These are phyloP conservation scores for Durusdinium trenchii DNA, from an alignment of 73 alveolate species.

Conservation along the genomic window DNA sequence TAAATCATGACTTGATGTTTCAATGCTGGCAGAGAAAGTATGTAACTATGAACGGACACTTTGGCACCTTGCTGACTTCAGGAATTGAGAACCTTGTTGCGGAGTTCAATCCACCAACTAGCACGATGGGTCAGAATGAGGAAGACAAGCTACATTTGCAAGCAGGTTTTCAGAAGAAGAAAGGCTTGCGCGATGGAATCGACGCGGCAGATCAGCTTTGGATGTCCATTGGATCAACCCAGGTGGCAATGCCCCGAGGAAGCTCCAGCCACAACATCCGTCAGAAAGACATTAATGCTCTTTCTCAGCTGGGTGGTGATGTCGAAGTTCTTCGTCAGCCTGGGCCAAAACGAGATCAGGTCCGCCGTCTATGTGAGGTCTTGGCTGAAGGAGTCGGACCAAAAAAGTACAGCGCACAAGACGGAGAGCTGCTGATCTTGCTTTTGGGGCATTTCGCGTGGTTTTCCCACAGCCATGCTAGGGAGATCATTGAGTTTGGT, in stretches of 20 bases:
- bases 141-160: slow-evolving; percentile 69
- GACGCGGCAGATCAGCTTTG: slow-evolving; percentile 81
- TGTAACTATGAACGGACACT: too few relatives aligned
- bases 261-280: slow-evolving; percentile 69
- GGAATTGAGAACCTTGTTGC: slow-evolving; percentile 81
- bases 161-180: slow-evolving; percentile 73
- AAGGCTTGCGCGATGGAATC: slow-evolving; percentile 65
- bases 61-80: too few relatives aligned
- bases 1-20: too few relatives aligned
- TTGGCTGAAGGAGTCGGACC: slow-evolving; percentile 75
- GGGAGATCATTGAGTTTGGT: slow-evolving; percentile 66
- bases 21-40: too few relatives aligned
- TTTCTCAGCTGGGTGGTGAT: slow-evolving; percentile 57
- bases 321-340: slow-evolving; percentile 50
- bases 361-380: slow-evolving; percentile 44
- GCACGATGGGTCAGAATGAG: slow-evolving; percentile 19
- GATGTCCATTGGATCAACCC: slow-evolving; percentile 77
- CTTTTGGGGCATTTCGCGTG: slow-evolving; percentile 89
- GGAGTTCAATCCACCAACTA: slow-evolving; percentile 75
- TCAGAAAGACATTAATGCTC: slow-evolving; percentile 81
- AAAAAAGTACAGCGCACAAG: slow-evolving; percentile 78
- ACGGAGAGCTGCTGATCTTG: slow-evolving; percentile 60
- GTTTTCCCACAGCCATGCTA: slow-evolving; percentile 78
- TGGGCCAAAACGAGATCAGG: slow-evolving; percentile 83
- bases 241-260: slow-evolving; percentile 73